Conservation (phyloP, 208 protist species). For the Porcisia hertigi region DNA sequence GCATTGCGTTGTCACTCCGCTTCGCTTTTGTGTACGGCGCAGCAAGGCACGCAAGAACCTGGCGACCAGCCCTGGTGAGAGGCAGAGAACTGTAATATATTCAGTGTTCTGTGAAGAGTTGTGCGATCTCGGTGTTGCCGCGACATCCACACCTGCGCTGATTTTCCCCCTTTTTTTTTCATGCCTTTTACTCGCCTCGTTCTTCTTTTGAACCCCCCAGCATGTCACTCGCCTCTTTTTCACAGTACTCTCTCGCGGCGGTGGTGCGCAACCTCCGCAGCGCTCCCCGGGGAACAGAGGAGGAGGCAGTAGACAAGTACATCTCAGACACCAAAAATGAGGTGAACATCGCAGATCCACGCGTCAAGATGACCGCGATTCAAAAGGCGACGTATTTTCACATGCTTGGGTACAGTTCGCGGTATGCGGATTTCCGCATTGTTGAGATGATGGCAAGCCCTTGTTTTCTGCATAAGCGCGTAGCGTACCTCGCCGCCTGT, state of each 20-base stretch:
- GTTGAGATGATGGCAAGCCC: constrained; percentile 96
- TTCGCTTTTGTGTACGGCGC: background rate
- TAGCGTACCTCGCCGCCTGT: constrained; percentile 95
- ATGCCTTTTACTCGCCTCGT: background rate
- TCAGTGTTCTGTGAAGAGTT: background rate
- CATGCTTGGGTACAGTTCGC: constrained; percentile 97
- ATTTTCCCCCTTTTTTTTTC: background rate
- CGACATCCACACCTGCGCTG: background rate
- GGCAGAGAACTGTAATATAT: too few species aligned
- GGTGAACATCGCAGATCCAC: constrained; percentile 81
- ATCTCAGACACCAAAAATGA: constrained; percentile 96
- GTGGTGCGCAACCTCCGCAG: constrained; percentile 95
- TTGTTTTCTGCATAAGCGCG: constrained; percentile 83
- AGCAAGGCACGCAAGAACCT: background rate
- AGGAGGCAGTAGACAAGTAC: constrained; percentile 90
- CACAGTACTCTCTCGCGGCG: constrained; percentile 91
- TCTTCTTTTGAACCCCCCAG: background rate
- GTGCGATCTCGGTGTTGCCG: background rate
- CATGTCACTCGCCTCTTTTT: constrained; percentile 52
- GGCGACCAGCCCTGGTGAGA: background rate
- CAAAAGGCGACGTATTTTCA: constrained; percentile 98
- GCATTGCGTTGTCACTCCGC: background rate
- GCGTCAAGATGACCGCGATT: constrained; percentile 94
- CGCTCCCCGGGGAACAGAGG: constrained; percentile 84
- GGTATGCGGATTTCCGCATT: constrained; percentile 96